phyloP scores from a whole-genome alignment of 2,329 filamentous ascomycete species.

The Chrysoporthe austroafricana region DNA sequence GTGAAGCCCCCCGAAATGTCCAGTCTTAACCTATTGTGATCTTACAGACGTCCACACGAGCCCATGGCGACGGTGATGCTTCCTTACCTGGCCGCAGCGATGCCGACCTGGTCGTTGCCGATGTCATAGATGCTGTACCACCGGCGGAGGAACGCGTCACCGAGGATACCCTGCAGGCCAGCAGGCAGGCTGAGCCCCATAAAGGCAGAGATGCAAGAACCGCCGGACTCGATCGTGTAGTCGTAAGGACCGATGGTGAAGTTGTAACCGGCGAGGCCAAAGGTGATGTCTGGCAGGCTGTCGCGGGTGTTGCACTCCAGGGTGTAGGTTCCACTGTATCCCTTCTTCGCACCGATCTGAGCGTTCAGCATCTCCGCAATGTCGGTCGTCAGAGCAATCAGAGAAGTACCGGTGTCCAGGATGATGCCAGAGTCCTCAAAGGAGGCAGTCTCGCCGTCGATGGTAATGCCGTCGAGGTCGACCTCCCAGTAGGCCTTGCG shows the following conservation, averaged over 20 bases:
- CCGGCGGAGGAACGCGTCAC: slow-evolving; percentile 81
- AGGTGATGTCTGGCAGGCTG: slow-evolving; percentile 85
- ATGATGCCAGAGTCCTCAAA: slow-evolving; percentile 95
- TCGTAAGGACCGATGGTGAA: slow-evolving; percentile 88
- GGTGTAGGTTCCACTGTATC: slow-evolving; percentile 94
- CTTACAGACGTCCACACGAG: slow-evolving; percentile 11
- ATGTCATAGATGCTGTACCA: slow-evolving; percentile 98
- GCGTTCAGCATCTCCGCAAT: slow-evolving; percentile 96
- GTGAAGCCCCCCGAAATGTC: background rate
- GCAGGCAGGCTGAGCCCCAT: slow-evolving; percentile 96
- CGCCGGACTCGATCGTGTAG: slow-evolving; percentile 95
- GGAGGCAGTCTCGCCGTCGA: slow-evolving; percentile 83
- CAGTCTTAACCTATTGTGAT: slow-evolving; percentile 15
- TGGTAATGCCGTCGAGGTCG: slow-evolving; percentile 87
- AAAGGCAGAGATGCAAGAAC: slow-evolving; percentile 95
- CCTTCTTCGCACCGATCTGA: slow-evolving; percentile 97
- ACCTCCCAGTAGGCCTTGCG: slow-evolving; percentile 99
- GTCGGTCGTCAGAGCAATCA: slow-evolving; percentile 90
- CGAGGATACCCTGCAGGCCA: slow-evolving; percentile 84
- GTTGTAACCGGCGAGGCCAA: slow-evolving; percentile 87
- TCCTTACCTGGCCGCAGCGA: slow-evolving; percentile 75
- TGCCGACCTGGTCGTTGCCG: slow-evolving; percentile 83
- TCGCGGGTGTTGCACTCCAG: slow-evolving; percentile 86
- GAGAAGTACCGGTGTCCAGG: slow-evolving; percentile 95
- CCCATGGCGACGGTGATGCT: background rate